phyloP scores from a whole-genome alignment of 306 rosid species.

The Quillaja saponaria region DNA sequence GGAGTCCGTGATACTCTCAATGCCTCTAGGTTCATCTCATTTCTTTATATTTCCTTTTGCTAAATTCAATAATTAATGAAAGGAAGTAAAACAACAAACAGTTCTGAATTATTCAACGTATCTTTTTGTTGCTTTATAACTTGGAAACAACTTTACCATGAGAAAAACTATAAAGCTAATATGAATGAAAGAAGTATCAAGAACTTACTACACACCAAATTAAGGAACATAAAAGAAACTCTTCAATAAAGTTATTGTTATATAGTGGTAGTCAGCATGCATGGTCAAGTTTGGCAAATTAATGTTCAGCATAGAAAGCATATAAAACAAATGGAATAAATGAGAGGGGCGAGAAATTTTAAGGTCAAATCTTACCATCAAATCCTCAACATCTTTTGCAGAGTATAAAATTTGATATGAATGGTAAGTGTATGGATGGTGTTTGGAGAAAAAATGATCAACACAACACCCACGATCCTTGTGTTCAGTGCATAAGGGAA shows the following conservation, averaged over 20 bases:
- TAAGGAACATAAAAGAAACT: too few relatives aligned
- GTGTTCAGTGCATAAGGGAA: conserved; percentile 77
- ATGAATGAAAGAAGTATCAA: too few relatives aligned
- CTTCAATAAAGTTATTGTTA: too few relatives aligned
- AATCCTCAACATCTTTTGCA: conserved; percentile 55
- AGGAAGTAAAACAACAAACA: neutral
- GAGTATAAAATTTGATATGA: conserved; percentile 65
- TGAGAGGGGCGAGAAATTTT: neutral
- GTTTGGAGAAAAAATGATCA: conserved; percentile 74
- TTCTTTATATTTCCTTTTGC: too few relatives aligned
- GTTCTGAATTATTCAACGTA: conserved; percentile 3
- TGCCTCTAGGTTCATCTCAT: too few relatives aligned
- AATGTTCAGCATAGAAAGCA: too few relatives aligned
- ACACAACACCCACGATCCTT: conserved; percentile 59
- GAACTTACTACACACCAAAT: too few relatives aligned
- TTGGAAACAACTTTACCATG: neutral
- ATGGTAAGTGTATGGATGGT: conserved; percentile 61
- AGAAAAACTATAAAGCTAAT: too few relatives aligned
- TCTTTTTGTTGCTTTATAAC: neutral
- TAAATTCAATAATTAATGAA: too few relatives aligned
- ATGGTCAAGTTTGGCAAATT: too few relatives aligned
- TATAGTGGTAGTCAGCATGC: too few relatives aligned
- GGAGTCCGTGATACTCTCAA: conserved; percentile 4
- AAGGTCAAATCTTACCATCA: conserved; percentile 52
- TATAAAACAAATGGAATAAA: too few relatives aligned